Conservation (phyloP, 1,284 basidiomycete species). For the Cryptococcus sp. region DNA sequence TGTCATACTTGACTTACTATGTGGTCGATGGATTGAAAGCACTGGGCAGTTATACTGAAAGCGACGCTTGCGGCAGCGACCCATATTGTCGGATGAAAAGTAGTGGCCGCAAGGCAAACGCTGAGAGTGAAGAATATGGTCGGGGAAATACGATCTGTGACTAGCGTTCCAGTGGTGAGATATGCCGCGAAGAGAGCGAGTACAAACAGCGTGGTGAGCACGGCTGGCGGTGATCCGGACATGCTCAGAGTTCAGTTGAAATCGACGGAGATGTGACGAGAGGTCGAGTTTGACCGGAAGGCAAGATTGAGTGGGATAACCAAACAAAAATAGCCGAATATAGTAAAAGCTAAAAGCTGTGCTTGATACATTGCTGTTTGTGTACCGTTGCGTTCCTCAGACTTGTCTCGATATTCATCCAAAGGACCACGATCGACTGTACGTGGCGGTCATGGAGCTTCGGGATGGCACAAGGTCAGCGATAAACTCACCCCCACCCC, state of each 20-base stretch:
- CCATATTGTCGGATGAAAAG: conserved; percentile 1
- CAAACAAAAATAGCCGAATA: too few species aligned
- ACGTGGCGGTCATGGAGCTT: too few species aligned
- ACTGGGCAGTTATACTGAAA: background rate
- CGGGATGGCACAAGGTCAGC: too few species aligned
- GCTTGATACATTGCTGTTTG: too few species aligned
- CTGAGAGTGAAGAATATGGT: conserved; percentile 9
- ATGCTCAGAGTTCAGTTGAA: background rate
- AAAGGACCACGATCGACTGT: too few species aligned
- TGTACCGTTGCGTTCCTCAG: too few species aligned
- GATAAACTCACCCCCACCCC: too few species aligned
- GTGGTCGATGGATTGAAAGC: conserved; percentile 10
- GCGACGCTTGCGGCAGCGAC: conserved; percentile 1
- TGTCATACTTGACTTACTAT: conserved; percentile 6
- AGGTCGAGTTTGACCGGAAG: too few species aligned
- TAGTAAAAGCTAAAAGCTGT: too few species aligned
- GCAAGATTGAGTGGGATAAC: too few species aligned
- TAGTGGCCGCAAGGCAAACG: conserved; percentile 2
- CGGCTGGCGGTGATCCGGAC: background rate
- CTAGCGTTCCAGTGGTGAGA: conserved; percentile 6
- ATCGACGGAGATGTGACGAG: too few species aligned
- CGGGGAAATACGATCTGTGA: conserved; percentile 4
- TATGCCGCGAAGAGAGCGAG: conserved; percentile 7
- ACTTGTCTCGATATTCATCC: too few species aligned
- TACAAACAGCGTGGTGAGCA: conserved; percentile 1